Evolutionary conservation across 2,329 filamentous ascomycete species (phyloP).

Genomic region (Mariannaea sp.): DNA sequence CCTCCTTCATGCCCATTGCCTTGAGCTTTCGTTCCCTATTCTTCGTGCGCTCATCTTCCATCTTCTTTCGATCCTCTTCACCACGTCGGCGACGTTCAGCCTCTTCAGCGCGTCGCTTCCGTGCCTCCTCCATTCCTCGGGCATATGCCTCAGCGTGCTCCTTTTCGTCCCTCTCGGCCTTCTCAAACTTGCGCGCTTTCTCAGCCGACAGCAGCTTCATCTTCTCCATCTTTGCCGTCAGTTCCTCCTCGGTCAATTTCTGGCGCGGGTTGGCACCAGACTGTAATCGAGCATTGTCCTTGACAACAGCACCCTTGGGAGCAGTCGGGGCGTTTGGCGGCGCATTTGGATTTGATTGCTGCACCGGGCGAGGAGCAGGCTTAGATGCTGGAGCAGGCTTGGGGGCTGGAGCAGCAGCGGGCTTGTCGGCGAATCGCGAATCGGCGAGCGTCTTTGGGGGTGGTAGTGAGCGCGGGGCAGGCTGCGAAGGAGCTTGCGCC

Average conservation of each 20-base stretch:
- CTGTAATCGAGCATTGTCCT: slow-evolving; percentile 50
- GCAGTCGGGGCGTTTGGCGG: slow-evolving; percentile 41
- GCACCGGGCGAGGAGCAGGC: slow-evolving; percentile 23
- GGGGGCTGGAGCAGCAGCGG: slow-evolving; percentile 17
- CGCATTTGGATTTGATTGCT: slow-evolving; percentile 31
- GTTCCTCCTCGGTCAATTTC: slow-evolving; percentile 63
- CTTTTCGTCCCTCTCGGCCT: slow-evolving; percentile 61
- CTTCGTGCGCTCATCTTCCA: slow-evolving; percentile 64
- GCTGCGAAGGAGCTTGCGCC: slow-evolving; percentile 14
- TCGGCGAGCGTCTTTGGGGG: slow-evolving; percentile 36
- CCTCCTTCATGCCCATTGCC: slow-evolving; percentile 59
- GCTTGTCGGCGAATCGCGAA: slow-evolving; percentile 44
- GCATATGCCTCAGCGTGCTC: slow-evolving; percentile 60
- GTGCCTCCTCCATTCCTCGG: slow-evolving; percentile 60
- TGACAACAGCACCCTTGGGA: slow-evolving; percentile 42
- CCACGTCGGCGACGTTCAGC: slow-evolving; percentile 56
- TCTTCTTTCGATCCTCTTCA: slow-evolving; percentile 56
- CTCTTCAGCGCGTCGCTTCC: slow-evolving; percentile 56
- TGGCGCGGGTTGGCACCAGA: slow-evolving; percentile 64
- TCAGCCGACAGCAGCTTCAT: slow-evolving; percentile 64
- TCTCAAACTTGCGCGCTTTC: slow-evolving; percentile 63
- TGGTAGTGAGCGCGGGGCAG: slow-evolving; percentile 16
- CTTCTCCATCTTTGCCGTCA: slow-evolving; percentile 63
- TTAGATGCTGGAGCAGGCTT: slow-evolving; percentile 9
- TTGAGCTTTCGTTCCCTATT: slow-evolving; percentile 66